These are phyloP conservation scores for Verticillium nonalfalfae DNA, from an alignment of 2,329 filamentous ascomycete genomes.

Conservation along the genomic window DNA sequence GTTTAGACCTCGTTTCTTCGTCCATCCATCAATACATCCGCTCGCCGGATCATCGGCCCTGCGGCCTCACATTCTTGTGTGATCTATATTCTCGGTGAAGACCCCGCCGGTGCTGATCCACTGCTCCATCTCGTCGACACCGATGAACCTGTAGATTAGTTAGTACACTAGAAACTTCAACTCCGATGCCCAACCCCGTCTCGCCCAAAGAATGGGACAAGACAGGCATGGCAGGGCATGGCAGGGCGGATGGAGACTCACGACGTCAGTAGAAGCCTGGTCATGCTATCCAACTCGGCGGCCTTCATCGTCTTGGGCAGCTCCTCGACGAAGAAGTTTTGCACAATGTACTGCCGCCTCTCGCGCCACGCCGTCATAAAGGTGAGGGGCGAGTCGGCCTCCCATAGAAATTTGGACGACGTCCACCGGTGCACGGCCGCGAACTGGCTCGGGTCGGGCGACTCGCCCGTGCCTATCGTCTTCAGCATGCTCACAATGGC, in stretches of 20 bases:
- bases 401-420: constrained; percentile 35
- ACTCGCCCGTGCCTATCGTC: constrained; percentile 5
- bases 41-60: background rate
- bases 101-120: background rate
- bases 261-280: constrained; percentile 28
- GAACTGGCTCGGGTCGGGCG: constrained; percentile 11
- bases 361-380: constrained; percentile 38
- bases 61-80: no score
- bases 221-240: background rate
- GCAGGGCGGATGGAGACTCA: constrained; percentile 16
- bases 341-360: constrained; percentile 28
- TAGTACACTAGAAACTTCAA: background rate
- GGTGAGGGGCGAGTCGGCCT: constrained; percentile 29
- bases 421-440: constrained; percentile 21
- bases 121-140: constrained; percentile 11
- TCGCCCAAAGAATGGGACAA: no score
- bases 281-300: constrained; percentile 32
- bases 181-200: no score
- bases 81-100: background rate
- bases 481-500: constrained; percentile 27
- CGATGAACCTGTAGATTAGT: constrained; percentile 4
- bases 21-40: background rate
- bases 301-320: constrained; percentile 28
- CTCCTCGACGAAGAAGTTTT: constrained; percentile 26
- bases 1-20: no score